Conservation (phyloP, 257 asterid genomes). For the Cruciata laevipes region DNA sequence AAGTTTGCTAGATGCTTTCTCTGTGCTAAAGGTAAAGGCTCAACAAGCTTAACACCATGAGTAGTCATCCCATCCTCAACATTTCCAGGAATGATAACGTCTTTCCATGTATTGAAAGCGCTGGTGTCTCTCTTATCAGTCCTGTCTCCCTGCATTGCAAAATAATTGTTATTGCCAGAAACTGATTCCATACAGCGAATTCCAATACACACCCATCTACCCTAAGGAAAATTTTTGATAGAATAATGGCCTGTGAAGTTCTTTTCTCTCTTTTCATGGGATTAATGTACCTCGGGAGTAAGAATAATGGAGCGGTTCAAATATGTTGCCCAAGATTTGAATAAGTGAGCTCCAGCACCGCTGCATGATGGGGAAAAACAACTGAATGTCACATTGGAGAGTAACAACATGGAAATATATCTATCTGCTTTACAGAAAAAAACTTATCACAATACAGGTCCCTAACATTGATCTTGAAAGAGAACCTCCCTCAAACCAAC, state of each 20-base stretch:
- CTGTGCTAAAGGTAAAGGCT: constrained; percentile 76
- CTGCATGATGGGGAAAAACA: constrained; percentile 32
- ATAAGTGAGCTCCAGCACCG: constrained; percentile 99
- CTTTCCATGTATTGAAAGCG: constrained; percentile 97
- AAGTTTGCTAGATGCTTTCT: constrained; percentile 80
- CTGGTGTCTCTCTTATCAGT: constrained; percentile 88
- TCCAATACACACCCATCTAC: background rate
- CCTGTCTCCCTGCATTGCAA: constrained; percentile 68
- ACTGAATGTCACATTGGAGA: background rate
- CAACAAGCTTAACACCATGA: constrained; percentile 50
- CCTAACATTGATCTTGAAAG: background rate
- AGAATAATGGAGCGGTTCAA: constrained; percentile 87
- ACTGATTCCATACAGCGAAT: constrained; percentile 2
- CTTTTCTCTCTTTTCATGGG: background rate
- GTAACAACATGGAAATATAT: background rate
- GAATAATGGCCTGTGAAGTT: background rate
- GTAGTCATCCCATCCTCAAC: constrained; percentile 91
- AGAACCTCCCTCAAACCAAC: background rate
- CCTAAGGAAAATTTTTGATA: background rate
- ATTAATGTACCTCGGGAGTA: constrained; percentile 76
- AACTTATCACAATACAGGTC: background rate
- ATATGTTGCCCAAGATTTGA: constrained; percentile 86
- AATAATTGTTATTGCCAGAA: background rate
- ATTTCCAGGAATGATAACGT: constrained; percentile 89
- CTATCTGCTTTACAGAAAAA: background rate